Percentiles rank a stretch among this genome's conserved stretches.
Conservation (phyloP, 345 rosid genomes). For the Citrus sp. region DNA sequence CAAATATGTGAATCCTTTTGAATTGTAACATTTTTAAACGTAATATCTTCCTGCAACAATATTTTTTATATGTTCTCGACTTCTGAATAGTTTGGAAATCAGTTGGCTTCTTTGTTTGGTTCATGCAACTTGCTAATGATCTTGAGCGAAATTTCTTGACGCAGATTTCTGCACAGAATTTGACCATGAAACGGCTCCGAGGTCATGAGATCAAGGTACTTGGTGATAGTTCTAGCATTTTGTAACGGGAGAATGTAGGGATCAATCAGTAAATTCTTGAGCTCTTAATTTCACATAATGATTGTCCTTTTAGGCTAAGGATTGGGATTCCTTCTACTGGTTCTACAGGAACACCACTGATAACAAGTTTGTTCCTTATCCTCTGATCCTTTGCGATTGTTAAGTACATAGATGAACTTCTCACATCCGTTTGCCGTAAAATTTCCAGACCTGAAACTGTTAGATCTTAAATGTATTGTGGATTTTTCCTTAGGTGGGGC, state of each 20-base stretch:
- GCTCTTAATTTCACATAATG: neutral
- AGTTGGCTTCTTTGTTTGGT: constrained; percentile 1
- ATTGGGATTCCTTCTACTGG: constrained; percentile 90
- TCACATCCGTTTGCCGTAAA: neutral
- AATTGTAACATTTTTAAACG: too few species aligned
- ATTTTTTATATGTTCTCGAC: neutral
- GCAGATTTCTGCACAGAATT: constrained; percentile 81
- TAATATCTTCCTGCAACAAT: neutral
- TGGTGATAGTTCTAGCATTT: neutral
- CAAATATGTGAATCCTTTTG: neutral
- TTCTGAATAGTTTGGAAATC: neutral
- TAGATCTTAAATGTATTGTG: neutral
- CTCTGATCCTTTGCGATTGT: constrained; percentile 1
- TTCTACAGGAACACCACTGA: constrained; percentile 92
- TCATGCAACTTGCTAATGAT: constrained; percentile 7
- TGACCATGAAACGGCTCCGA: constrained; percentile 79
- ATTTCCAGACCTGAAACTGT: neutral
- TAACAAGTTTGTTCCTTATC: constrained; percentile 64
- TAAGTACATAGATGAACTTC: neutral
- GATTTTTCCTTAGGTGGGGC: constrained; percentile 68
- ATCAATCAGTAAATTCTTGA: neutral
- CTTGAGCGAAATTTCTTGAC: constrained; percentile 25
- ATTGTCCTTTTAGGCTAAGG: constrained; percentile 60
- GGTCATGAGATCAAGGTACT: constrained; percentile 91
- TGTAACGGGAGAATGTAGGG: neutral